Evolutionary conservation across 2,329 filamentous ascomycete genomes (phyloP).

Genomic region (Stachybotrys echinatus): DNA sequence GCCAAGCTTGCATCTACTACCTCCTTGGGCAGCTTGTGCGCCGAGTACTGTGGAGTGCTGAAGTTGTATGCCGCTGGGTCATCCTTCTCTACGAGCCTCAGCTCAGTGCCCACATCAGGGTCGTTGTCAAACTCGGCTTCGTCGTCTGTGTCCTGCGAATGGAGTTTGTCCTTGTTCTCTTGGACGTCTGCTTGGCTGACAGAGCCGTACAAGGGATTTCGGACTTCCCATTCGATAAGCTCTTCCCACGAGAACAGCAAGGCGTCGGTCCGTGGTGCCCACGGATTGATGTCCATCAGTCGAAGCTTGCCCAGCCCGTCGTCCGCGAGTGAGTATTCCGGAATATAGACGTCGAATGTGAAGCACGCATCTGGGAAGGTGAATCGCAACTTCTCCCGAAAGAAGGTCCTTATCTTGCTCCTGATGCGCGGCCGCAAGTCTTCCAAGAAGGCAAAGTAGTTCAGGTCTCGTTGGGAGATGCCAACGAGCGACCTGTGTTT

Average conservation of each 20-base stretch:
- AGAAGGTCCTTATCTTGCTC: constrained; percentile 69
- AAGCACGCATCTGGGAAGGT: constrained; percentile 83
- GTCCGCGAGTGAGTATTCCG: constrained; percentile 51
- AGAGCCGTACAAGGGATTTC: constrained; percentile 49
- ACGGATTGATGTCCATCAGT: constrained; percentile 92
- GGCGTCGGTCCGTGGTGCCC: constrained; percentile 84
- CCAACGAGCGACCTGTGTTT: constrained; percentile 74
- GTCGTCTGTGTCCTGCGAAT: constrained; percentile 32
- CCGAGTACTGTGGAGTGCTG: constrained; percentile 80
- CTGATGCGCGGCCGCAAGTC: constrained; percentile 60
- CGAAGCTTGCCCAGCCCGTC: constrained; percentile 68
- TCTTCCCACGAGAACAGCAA: constrained; percentile 88
- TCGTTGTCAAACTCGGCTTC: constrained; percentile 41
- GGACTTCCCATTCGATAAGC: constrained; percentile 66
- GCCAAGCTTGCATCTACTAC: constrained; percentile 69
- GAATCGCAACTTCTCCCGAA: constrained; percentile 64
- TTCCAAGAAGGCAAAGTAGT: constrained; percentile 78
- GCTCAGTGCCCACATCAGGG: constrained; percentile 64
- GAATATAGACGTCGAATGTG: constrained; percentile 88
- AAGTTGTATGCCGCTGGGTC: constrained; percentile 89
- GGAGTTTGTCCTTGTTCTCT: constrained; percentile 29
- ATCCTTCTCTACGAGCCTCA: constrained; percentile 75
- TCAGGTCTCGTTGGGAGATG: constrained; percentile 83
- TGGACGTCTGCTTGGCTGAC: constrained; percentile 23
- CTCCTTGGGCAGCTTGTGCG: constrained; percentile 91